Evolutionary conservation across 1,284 basidiomycete genomes (phyloP).

Genomic region (Inonotus obliquus): DNA sequence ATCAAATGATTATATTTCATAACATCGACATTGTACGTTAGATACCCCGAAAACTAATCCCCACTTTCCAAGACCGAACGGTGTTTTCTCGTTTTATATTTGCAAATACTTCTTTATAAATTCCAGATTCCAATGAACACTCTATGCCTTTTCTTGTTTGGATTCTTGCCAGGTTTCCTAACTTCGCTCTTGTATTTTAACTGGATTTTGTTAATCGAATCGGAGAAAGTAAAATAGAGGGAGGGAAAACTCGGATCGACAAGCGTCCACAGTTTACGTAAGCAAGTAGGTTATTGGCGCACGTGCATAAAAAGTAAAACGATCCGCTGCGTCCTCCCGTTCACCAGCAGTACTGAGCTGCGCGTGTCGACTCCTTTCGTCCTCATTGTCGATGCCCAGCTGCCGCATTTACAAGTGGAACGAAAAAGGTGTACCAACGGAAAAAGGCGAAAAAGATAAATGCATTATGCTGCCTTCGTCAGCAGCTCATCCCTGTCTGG

Average conservation of each 20-base stretch:
- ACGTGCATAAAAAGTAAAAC: neutral
- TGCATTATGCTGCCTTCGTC: conserved; percentile 15
- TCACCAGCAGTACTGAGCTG: neutral
- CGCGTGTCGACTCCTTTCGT: neutral
- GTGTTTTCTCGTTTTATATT: neutral
- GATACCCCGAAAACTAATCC: too few species aligned
- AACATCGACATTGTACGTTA: too few species aligned
- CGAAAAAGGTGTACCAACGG: neutral
- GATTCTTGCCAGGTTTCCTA: too few species aligned
- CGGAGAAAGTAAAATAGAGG: too few species aligned
- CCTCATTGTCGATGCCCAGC: conserved; percentile 1
- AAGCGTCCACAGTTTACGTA: neutral
- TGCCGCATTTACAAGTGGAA: neutral
- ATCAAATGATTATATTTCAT: too few species aligned
- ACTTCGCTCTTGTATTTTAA: too few species aligned
- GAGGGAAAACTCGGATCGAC: neutral
- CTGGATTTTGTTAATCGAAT: too few species aligned
- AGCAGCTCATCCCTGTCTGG: conserved; percentile 12
- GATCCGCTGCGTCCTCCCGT: neutral
- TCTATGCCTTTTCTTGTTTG: too few species aligned
- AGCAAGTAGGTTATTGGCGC: neutral
- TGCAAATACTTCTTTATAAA: too few species aligned
- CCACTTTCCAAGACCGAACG: neutral
- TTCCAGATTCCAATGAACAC: too few species aligned
- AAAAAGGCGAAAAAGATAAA: conserved; percentile 9